These are phyloP conservation scores for Setomelanomma holmii DNA, from an alignment of 2,329 filamentous ascomycete species.

Conservation along the genomic window DNA sequence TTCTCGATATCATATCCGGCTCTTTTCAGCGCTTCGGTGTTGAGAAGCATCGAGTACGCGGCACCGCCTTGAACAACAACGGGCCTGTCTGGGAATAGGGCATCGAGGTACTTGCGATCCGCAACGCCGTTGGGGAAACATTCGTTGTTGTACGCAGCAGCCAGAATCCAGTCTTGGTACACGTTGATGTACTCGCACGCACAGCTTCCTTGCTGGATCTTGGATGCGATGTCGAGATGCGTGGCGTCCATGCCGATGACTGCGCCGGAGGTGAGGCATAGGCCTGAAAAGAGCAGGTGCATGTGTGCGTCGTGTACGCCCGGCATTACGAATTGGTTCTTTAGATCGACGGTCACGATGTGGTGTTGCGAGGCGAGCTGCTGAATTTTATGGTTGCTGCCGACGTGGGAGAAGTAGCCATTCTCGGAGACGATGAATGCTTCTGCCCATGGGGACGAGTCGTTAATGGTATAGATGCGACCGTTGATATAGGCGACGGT, in stretches of 20 bases:
- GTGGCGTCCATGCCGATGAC: conserved; percentile 35
- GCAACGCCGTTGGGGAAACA: conserved; percentile 28
- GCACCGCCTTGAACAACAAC: conserved; percentile 38
- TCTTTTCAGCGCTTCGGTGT: conserved; percentile 12
- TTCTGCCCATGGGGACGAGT: conserved; percentile 21
- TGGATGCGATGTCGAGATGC: conserved; percentile 24
- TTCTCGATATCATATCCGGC: conserved; percentile 31
- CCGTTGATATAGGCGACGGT: conserved; percentile 36
- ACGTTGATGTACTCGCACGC: conserved; percentile 35
- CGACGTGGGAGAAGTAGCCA: conserved; percentile 35
- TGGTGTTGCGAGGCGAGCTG: conserved; percentile 14
- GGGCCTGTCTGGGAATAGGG: conserved; percentile 36
- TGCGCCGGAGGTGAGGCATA: conserved; percentile 33
- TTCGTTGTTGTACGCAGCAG: conserved; percentile 14
- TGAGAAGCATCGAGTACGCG: conserved; percentile 32
- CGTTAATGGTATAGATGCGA: conserved; percentile 39
- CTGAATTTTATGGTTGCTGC: conserved; percentile 29
- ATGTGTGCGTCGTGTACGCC: conserved; percentile 49
- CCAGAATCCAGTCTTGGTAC: conserved; percentile 34
- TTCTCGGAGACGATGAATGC: conserved; percentile 40
- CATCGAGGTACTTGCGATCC: conserved; percentile 32
- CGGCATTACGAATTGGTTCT: conserved; percentile 44
- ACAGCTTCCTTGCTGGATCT: conserved; percentile 33
- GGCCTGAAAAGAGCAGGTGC: conserved; percentile 39
- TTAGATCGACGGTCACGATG: conserved; percentile 32